These are phyloP conservation scores for Plasmodium adleri DNA, from an alignment of 169 alveolate genomes.

Conservation along the genomic window DNA sequence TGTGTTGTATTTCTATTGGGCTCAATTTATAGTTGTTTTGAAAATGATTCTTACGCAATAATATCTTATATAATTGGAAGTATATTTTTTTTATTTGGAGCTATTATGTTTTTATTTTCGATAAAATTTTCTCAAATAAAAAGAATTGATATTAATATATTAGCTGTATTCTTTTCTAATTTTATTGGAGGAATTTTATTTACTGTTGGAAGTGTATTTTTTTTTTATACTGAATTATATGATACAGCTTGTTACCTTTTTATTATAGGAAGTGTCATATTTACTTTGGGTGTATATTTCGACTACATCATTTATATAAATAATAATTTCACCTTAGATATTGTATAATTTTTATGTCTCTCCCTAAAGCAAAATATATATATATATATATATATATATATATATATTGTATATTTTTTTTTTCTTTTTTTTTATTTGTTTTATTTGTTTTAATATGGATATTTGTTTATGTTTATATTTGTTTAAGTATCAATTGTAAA, in stretches of 20 bases:
- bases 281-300: slow-evolving; percentile 47
- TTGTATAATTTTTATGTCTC: no score
- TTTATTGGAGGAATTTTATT: slow-evolving; percentile 51
- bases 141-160: slow-evolving; percentile 13
- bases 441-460: no score
- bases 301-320: slow-evolving; percentile 35
- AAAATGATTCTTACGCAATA: slow-evolving; percentile 39
- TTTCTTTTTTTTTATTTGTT: no score
- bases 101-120: slow-evolving; percentile 23
- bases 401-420: no score
- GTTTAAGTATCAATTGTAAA: no score
- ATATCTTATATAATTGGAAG: slow-evolving; percentile 37
- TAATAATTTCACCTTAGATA: background rate
- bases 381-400: no score
- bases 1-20: slow-evolving; percentile 38
- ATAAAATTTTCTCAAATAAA: slow-evolving; percentile 19
- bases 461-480: no score
- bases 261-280: slow-evolving; percentile 52
- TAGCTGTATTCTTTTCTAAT: slow-evolving; percentile 36
- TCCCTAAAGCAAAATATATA: no score
- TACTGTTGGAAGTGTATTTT: slow-evolving; percentile 54
- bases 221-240: slow-evolving; percentile 19
- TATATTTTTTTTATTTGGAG: slow-evolving; percentile 43
- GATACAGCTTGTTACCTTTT: slow-evolving; percentile 27
- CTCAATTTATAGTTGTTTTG: slow-evolving; percentile 43